Evolutionary conservation across 371 early-diverging fungal species (phyloP), one percentile per base, ranked within the genome.

Genomic region (Mucor mucedo): DNA sequence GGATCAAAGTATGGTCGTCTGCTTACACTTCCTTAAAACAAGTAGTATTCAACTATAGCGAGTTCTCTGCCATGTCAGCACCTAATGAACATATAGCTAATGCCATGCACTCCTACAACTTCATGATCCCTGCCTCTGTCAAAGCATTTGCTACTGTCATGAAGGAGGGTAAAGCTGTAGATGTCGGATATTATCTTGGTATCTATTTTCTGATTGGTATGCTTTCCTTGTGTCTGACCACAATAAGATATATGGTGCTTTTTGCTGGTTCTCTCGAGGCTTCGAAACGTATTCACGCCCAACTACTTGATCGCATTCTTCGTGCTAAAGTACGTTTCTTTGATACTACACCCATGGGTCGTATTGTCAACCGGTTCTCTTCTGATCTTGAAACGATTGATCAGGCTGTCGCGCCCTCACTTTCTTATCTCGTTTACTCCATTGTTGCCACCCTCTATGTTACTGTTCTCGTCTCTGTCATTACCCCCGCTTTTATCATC

Each of bases 321-420:
- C 77, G 85, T 9, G 89, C 95, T 0, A 92, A 91, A 5, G 74
- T 93, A 50, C 76, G 87, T 2, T 95, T 95, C 70, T 95, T 92
- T 75, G 95, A 96, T 58, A 88, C 89, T 0, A 92, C 91, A 6
- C 96, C 96, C 5, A 53, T 94, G 8, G 95, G 95, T 6, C 84
- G 95, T 45, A 90, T 96, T 55, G 77, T 96, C 58, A 93, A 95
- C 68, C 82, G 96, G 21, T 93, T 95, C 65, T 88, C 90, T 2
- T 85, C 87, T 13, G 93, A 95, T 68, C 73, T 92, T 47, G 86
- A 87, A 49, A 85, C 90, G 16, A 75, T 91, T 42, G 92, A 93
- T 68, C 84, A 86, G 49, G 78, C 71, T 9, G 68, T 81, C 3
- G 79, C 80, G 0, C 82, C 83, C 6, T 72, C 77, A 2, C 70